These are phyloP conservation scores for Arthrobotrys megalospora DNA, from an alignment of 2,329 filamentous ascomycete species.

Conservation along the genomic window DNA sequence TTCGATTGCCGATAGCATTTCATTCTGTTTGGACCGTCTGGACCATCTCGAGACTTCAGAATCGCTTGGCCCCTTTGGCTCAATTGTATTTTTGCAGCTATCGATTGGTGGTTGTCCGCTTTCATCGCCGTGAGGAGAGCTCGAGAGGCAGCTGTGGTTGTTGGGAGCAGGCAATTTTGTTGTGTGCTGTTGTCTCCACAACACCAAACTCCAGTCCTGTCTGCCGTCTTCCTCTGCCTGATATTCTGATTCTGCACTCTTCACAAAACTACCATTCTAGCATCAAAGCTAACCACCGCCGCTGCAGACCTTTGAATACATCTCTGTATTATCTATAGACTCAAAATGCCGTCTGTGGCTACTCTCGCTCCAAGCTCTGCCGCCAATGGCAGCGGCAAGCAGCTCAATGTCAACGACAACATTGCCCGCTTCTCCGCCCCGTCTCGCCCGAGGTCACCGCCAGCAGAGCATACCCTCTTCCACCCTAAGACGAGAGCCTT, in stretches of 20 bases:
- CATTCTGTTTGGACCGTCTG: slow-evolving; percentile 4
- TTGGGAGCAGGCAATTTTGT: slow-evolving; percentile 48
- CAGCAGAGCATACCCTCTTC: slow-evolving; percentile 91
- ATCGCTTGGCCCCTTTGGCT: background rate
- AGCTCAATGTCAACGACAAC: slow-evolving; percentile 91
- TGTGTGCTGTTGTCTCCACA: slow-evolving; percentile 51
- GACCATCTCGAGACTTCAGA: background rate
- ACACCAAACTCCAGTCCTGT: slow-evolving; percentile 70
- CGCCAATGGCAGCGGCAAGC: slow-evolving; percentile 64
- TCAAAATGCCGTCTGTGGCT: slow-evolving; percentile 53
- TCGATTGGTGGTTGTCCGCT: background rate
- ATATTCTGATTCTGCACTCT: slow-evolving; percentile 14
- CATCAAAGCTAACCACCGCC: slow-evolving; percentile 22
- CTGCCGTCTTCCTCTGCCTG: slow-evolving; percentile 66
- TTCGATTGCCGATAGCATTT: slow-evolving; percentile 23
- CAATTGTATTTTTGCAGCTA: slow-evolving; percentile 5
- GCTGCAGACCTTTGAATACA: slow-evolving; percentile 28
- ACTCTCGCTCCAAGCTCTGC: slow-evolving; percentile 63
- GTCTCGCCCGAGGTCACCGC: slow-evolving; percentile 91
- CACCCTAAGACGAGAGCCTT: slow-evolving; percentile 99
- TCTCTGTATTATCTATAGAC: slow-evolving; percentile 7
- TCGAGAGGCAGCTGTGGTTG: slow-evolving; percentile 23
- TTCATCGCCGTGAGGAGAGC: background rate
- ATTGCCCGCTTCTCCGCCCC: slow-evolving; percentile 96
- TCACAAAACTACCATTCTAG: slow-evolving; percentile 5